These are phyloP conservation scores for Sistotremastrum suecicum DNA, from an alignment of 768 basidiomycete species.

Conservation along the genomic window DNA sequence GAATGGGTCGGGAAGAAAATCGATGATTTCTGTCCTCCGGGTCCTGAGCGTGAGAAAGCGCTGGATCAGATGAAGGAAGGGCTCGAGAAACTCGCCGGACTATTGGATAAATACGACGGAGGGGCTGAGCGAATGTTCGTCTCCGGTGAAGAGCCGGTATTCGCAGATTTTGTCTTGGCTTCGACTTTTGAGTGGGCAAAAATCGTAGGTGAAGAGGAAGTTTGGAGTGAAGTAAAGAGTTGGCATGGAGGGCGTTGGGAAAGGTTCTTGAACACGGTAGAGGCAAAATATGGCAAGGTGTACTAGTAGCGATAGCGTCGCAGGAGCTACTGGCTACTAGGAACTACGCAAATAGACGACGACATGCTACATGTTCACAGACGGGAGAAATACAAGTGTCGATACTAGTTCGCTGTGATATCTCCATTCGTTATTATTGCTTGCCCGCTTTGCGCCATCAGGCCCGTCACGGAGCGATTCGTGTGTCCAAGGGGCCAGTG, in stretches of 20 bases:
- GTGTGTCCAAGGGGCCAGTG: no score
- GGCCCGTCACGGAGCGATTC: no score
- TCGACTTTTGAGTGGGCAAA: slow-evolving; percentile 18
- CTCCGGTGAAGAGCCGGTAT: slow-evolving; percentile 22
- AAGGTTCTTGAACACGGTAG: no score
- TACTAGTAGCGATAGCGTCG: no score
- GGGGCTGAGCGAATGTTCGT: slow-evolving; percentile 16
- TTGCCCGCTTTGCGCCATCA: no score
- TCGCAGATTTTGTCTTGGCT: slow-evolving; percentile 27
- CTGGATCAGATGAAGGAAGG: slow-evolving; percentile 25
- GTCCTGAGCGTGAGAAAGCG: slow-evolving; percentile 17
- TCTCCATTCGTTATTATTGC: no score
- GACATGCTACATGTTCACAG: no score
- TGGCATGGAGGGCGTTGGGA: slow-evolving; percentile 22
- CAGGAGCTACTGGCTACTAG: no score
- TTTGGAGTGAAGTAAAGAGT: slow-evolving; percentile 26
- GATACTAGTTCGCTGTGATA: no score
- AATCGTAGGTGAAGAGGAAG: slow-evolving; percentile 16
- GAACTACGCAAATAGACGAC: no score
- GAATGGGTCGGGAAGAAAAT: slow-evolving; percentile 18
- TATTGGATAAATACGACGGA: slow-evolving; percentile 13
- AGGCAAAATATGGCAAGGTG: no score
- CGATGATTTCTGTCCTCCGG: slow-evolving; percentile 22
- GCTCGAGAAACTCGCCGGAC: slow-evolving; percentile 15
- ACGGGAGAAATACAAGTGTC: no score